These are phyloP conservation scores for Bacterosira constricta DNA, from an alignment of 108 stramenopile genomes.

Conservation along the genomic window DNA sequence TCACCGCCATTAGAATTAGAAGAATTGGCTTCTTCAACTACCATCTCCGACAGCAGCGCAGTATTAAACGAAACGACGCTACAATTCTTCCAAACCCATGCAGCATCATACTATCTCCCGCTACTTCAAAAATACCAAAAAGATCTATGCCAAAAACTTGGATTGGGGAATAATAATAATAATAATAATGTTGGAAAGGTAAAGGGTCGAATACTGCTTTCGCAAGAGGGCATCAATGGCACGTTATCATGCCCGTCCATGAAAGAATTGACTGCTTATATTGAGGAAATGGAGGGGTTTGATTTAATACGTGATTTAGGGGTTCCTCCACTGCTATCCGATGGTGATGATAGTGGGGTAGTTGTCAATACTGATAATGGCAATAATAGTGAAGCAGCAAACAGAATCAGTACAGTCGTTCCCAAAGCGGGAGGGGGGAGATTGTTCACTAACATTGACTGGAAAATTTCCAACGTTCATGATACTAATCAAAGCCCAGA, in stretches of 20 bases:
- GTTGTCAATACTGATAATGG: too few species aligned
- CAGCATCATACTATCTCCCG: conserved; percentile 32
- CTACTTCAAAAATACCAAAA: conserved; percentile 37
- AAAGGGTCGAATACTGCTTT: conserved; percentile 67
- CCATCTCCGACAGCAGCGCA: too few species aligned
- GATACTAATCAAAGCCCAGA: background rate
- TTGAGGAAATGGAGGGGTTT: conserved; percentile 53
- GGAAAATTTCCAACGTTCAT: conserved; percentile 59
- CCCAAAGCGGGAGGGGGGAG: conserved; percentile 19
- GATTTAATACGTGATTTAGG: conserved; percentile 54
- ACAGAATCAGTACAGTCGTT: background rate
- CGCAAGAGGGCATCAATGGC: conserved; percentile 79
- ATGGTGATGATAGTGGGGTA: conserved; percentile 4
- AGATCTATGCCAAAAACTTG: conserved; percentile 36
- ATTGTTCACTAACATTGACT: conserved; percentile 68
- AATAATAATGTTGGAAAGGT: conserved; percentile 29
- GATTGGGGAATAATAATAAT: too few species aligned
- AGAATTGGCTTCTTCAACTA: too few species aligned
- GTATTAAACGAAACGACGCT: conserved; percentile 4
- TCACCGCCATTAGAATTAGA: background rate
- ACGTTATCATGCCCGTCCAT: conserved; percentile 57
- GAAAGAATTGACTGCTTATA: conserved; percentile 38
- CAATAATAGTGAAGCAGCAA: background rate
- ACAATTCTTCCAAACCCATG: conserved; percentile 14
- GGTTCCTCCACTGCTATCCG: background rate